phyloP scores from a whole-genome alignment of 768 basidiomycete species.

The Cubamyces lactineus region DNA sequence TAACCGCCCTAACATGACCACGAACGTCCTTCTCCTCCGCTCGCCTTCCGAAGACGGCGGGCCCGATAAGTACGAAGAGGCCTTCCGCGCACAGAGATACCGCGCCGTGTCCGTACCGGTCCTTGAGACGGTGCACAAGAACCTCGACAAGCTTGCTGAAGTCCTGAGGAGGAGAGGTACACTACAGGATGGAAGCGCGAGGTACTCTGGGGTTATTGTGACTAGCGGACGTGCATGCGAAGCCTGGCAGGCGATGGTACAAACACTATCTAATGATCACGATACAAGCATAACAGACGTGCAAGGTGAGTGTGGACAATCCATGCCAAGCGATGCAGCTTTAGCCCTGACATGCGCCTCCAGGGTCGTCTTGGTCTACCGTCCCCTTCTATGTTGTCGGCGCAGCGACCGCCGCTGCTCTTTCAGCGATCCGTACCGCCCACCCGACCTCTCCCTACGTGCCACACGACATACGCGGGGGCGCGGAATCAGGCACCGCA shows the following conservation, averaged over 20 bases:
- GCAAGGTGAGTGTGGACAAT: not conserved
- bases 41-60: slow-evolving; percentile 35
- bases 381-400: slow-evolving; percentile 85
- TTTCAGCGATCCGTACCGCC: slow-evolving; percentile 40
- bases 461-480: slow-evolving; percentile 46
- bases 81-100: slow-evolving; percentile 53
- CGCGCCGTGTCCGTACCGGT: slow-evolving; percentile 64
- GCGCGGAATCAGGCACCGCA: slow-evolving; percentile 61
- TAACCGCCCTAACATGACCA: slow-evolving; percentile 9
- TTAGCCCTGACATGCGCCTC: not conserved
- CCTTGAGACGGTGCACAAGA: slow-evolving; percentile 64
- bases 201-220: slow-evolving; percentile 64
- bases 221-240: slow-evolving; percentile 82
- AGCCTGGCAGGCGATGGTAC: slow-evolving; percentile 59
- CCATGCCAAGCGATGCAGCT: not conserved
- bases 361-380: slow-evolving; percentile 50
- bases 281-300: not conserved
- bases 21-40: slow-evolving; percentile 47
- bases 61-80: slow-evolving; percentile 61
- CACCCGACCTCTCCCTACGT: slow-evolving; percentile 33
- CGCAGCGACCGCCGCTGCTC: slow-evolving; percentile 55
- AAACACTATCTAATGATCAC: slow-evolving; percentile 16
- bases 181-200: not conserved
- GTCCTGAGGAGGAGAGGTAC: slow-evolving; percentile 42
- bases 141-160: slow-evolving; percentile 48